A percentile compares a stretch with the other conserved stretches of the same genome.
These are phyloP conservation scores for Ceratocystis diversiconidia DNA, from an alignment of 2,329 filamentous ascomycete genomes.

Conservation along the genomic window DNA sequence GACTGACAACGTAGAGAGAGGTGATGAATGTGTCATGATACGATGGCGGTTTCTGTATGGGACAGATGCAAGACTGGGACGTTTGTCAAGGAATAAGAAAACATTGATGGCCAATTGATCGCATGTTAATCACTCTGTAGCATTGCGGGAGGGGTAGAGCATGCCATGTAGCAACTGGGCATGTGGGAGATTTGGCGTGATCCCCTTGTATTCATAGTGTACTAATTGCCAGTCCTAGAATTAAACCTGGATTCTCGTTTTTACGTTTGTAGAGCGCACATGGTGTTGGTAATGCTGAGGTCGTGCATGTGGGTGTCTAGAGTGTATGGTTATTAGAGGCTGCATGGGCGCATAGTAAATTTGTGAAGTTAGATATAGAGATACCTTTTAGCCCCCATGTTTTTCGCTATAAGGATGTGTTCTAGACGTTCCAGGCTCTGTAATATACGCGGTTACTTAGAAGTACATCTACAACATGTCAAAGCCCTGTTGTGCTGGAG, in stretches of 20 bases:
- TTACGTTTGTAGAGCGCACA: background rate
- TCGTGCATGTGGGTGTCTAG: no score
- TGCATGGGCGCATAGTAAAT: background rate
- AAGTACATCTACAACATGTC: background rate
- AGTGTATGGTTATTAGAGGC: background rate
- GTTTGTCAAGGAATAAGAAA: background rate
- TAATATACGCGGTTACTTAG: background rate
- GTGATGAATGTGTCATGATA: background rate
- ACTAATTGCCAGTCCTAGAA: background rate
- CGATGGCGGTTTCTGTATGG: background rate
- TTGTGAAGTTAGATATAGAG: background rate
- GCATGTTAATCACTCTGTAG: background rate
- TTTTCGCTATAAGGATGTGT: background rate
- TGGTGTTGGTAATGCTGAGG: background rate
- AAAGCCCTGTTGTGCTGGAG: background rate
- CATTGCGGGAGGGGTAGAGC: background rate
- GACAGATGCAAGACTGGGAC: background rate
- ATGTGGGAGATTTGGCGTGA: background rate
- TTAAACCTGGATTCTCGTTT: background rate
- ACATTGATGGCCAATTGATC: background rate
- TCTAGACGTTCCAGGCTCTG: background rate
- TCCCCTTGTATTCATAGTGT: constrained; percentile 3
- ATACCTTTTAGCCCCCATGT: background rate
- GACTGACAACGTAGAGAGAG: background rate
- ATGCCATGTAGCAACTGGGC: background rate